Evolutionary conservation across 306 rosid genomes (phyloP).

Genomic region (Nissolia schottii): DNA sequence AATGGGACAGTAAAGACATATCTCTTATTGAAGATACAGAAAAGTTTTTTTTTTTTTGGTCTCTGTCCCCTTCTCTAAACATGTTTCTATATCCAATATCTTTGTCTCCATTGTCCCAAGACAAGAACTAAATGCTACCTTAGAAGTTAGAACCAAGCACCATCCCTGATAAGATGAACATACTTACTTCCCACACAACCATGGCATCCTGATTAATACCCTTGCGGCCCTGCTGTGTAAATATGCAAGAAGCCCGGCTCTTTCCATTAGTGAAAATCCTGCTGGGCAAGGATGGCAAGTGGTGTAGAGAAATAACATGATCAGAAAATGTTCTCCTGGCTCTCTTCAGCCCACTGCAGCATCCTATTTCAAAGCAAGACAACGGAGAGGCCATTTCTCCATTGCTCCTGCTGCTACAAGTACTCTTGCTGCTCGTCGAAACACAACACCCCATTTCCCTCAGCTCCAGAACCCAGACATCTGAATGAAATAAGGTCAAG

Average conservation of each 20-base stretch:
- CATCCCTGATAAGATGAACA: neutral
- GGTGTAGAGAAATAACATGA: conserved; percentile 53
- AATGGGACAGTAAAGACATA: too few species aligned
- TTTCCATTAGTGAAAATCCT: conserved; percentile 78
- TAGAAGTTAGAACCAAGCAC: neutral
- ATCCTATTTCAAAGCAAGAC: conserved; percentile 51
- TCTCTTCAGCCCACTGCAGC: conserved; percentile 52
- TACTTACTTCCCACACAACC: conserved; percentile 98
- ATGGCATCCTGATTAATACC: conserved; percentile 99
- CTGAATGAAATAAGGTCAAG: conserved; percentile 25
- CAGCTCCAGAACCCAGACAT: conserved; percentile 52
- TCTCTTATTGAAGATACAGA: too few species aligned
- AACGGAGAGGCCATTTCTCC: conserved; percentile 55
- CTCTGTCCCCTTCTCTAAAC: too few species aligned
- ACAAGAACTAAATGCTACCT: too few species aligned
- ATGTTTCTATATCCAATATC: too few species aligned
- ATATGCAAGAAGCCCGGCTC: conserved; percentile 74
- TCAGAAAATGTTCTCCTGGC: conserved; percentile 73
- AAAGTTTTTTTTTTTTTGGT: too few species aligned
- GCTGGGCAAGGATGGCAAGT: conserved; percentile 66
- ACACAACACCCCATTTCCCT: conserved; percentile 87
- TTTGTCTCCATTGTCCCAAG: too few species aligned
- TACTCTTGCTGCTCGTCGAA: conserved; percentile 76
- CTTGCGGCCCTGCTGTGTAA: conserved; percentile 98
- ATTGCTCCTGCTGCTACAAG: conserved; percentile 76